phyloP scores from a whole-genome alignment of 164 flowering plant genomes.

The Protea cynaroides region DNA sequence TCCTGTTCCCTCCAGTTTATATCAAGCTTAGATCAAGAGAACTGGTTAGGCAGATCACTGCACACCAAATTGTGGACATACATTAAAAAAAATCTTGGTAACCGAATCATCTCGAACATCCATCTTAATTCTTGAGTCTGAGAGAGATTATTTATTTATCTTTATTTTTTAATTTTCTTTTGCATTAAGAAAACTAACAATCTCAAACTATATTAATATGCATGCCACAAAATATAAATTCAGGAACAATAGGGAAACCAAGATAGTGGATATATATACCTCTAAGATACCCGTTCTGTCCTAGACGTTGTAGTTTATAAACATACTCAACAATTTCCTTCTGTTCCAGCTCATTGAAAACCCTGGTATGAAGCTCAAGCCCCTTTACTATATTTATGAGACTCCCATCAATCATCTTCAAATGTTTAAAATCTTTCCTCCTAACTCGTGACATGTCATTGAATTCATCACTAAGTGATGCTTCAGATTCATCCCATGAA shows the following conservation, averaged over 20 bases:
- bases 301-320: conserved; percentile 30
- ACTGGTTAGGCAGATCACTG: no score
- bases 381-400: conserved; percentile 34
- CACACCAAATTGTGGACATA: no score
- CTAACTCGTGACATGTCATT: conserved; percentile 20
- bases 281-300: conserved; percentile 37
- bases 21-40: no score
- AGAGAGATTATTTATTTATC: no score
- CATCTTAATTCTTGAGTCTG: no score
- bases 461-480: conserved; percentile 13
- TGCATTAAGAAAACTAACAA: no score
- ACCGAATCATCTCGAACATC: no score
- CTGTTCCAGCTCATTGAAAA: conserved; percentile 43
- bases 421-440: conserved; percentile 31
- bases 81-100: no score
- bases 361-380: conserved; percentile 47
- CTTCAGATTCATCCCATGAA: conserved; percentile 1
- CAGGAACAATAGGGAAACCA: not conserved
- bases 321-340: conserved; percentile 37
- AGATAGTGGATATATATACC: not conserved
- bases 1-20: no score
- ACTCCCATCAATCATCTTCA: conserved; percentile 35
- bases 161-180: no score
- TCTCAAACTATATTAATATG: no score
- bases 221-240: not conserved